Evolutionary conservation across 148 eudicot genomes (phyloP).

Genomic region (Pouteria glomerata): DNA sequence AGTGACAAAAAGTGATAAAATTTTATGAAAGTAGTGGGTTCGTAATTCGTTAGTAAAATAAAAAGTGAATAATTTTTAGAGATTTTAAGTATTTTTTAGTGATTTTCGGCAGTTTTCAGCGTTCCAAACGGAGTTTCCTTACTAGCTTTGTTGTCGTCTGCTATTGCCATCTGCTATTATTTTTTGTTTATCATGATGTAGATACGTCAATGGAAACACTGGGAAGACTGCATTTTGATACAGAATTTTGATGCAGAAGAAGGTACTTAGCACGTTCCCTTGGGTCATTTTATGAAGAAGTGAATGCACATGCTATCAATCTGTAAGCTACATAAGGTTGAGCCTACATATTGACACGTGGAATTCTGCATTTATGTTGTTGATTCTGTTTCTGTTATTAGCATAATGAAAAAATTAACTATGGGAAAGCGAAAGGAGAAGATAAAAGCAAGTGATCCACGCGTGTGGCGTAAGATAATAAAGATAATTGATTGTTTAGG

Average conservation of each 20-base stretch:
- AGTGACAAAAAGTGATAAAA: too few species aligned
- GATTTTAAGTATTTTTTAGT: too few species aligned
- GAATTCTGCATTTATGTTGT: not conserved
- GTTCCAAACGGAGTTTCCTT: too few species aligned
- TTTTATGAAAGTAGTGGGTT: too few species aligned
- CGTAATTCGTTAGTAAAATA: too few species aligned
- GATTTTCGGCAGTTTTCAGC: too few species aligned
- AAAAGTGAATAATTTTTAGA: too few species aligned
- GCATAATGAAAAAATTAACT: not conserved
- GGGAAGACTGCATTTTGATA: conserved; percentile 64
- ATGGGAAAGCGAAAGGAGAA: conserved; percentile 1
- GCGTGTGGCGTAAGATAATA: conserved; percentile 5
- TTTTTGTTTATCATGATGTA: conserved; percentile 19
- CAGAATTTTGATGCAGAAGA: conserved; percentile 39
- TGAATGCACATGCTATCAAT: not conserved
- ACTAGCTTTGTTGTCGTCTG: not conserved
- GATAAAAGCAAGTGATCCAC: not conserved
- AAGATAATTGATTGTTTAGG: not conserved
- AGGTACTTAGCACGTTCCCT: conserved; percentile 33
- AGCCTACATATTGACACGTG: not conserved
- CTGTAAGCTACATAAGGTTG: not conserved
- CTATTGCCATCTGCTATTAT: not conserved
- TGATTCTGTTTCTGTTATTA: not conserved
- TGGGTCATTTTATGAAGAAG: not conserved
- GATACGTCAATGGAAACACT: conserved; percentile 84